Evolutionary conservation across 768 basidiomycete species (phyloP), one percentile per base, ranked within the genome.

Genomic region (Russula lepida): DNA sequence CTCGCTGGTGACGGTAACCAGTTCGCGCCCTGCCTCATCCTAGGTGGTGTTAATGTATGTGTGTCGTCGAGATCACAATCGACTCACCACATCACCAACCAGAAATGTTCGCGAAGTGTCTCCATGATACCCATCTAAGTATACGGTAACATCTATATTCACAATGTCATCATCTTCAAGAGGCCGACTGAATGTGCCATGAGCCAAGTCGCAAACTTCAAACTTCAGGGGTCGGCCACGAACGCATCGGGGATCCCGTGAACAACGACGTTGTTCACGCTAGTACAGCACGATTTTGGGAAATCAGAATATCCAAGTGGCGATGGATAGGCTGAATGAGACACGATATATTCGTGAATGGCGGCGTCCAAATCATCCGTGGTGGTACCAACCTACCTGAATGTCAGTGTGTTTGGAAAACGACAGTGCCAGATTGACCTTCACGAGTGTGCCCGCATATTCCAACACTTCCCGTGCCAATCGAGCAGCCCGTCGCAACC

Each of bases 161-260:
- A 97, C 76, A 49, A 97, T 88, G 64, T 97, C 94, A 0, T 87
- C 88, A 49, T 89, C 77, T 69, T 88, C 80, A 3, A 97, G 78
- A 0, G 83, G 84, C 37, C 92, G 89, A 59, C 92, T 94, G 54
- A 39, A n/a, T 12, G 55, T 13, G 46, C 17, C 41, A 15, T 55
- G 60, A 58, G 54, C n/a, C 23, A 30, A 33, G 27, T 27, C 23
- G 33, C 46, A n/a, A 44, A 12, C n/a, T 56, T 9, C 46, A n/a
- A 44, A 12, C n/a, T 56, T 9, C 32, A 51, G 25, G 32, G 43
- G 53, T 27, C 49, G n/a, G 23, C 21, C 47, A 71, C 82, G 66
- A 64, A 93, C 92, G 89, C 81, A 74, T 95, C 92, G 30, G 94
- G 94, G 59, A 97, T 93, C 0, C 93, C 94, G 69, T 97, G 92